Percentiles rank a stretch among this genome's conserved stretches.
Evolutionary conservation across 23 red algal species (phyloP).

Genomic region (Gracilariopsis chorda): DNA sequence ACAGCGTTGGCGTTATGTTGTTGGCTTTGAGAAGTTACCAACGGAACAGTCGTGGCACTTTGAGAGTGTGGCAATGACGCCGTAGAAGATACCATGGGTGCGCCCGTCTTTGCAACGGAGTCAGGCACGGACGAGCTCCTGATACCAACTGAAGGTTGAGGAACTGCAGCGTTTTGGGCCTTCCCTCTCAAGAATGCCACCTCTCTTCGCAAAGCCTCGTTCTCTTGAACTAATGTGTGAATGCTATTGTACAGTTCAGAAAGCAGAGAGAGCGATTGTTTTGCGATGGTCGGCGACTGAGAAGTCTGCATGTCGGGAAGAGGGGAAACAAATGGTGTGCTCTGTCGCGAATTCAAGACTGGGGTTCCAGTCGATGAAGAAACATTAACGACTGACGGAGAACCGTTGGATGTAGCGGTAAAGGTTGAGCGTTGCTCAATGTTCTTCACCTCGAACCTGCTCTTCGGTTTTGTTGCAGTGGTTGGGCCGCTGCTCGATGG

Average conservation of each 20-base stretch:
- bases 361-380: constrained; percentile 7
- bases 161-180: neutral
- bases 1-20: neutral
- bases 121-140: constrained; percentile 4
- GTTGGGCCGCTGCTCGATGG: neutral
- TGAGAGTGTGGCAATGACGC: neutral
- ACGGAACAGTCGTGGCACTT: neutral
- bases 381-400: neutral
- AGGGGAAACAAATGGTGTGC: constrained; percentile 22
- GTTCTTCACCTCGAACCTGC: constrained; percentile 65
- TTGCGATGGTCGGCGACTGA: neutral
- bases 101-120: neutral
- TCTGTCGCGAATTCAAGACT: neutral
- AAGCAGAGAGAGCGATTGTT: constrained; percentile 32
- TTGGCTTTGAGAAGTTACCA: neutral
- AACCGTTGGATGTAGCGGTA: neutral
- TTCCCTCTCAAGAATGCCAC: neutral
- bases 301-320: constrained; percentile 6
- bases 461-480: constrained; percentile 5
- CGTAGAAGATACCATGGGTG: neutral
- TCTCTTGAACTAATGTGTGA: constrained; percentile 46
- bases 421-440: constrained; percentile 27
- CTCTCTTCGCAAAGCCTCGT: constrained; percentile 40
- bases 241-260: constrained; percentile 35
- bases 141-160: neutral